phyloP scores from a whole-genome alignment of 345 rosid species.

The Brassica incana region DNA sequence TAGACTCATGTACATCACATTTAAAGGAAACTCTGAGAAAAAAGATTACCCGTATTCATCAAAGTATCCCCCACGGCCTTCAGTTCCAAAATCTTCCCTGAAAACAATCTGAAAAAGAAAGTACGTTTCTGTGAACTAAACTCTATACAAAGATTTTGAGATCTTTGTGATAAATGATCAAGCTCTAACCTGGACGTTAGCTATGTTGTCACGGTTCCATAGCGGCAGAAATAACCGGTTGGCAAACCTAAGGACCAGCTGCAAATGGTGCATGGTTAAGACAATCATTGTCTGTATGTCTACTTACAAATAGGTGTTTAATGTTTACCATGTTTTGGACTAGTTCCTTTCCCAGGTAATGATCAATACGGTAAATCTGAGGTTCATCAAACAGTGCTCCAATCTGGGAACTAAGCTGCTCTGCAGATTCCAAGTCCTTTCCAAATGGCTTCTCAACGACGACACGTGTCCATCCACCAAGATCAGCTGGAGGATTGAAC shows the following conservation, averaged over 20 bases:
- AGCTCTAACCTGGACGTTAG: slow-evolving; percentile 83
- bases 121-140: not conserved
- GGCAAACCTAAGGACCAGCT: slow-evolving; percentile 98
- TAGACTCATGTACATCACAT: slow-evolving; percentile 25
- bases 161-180: not conserved
- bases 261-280: slow-evolving; percentile 34
- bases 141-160: not conserved
- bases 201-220: slow-evolving; percentile 97
- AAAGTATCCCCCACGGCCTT: slow-evolving; percentile 99
- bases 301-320: slow-evolving; percentile 40
- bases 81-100: slow-evolving; percentile 98
- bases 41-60: slow-evolving; percentile 87
- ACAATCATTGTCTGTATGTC: slow-evolving; percentile 7
- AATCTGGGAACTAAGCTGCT: slow-evolving; percentile 77
- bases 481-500: slow-evolving; percentile 57
- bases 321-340: slow-evolving; percentile 91
- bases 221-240: slow-evolving; percentile 94
- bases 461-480: slow-evolving; percentile 94
- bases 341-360: slow-evolving; percentile 93
- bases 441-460: slow-evolving; percentile 99
- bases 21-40: slow-evolving; percentile 1
- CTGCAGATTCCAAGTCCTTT: slow-evolving; percentile 83
- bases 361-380: slow-evolving; percentile 93
- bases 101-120: slow-evolving; percentile 70
- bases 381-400: slow-evolving; percentile 90